Evolutionary conservation across 495 filamentous ascomycete genomes (phyloP), one percentile per base, ranked within the genome.

Genomic region (Antarctomyces pellizariae): DNA sequence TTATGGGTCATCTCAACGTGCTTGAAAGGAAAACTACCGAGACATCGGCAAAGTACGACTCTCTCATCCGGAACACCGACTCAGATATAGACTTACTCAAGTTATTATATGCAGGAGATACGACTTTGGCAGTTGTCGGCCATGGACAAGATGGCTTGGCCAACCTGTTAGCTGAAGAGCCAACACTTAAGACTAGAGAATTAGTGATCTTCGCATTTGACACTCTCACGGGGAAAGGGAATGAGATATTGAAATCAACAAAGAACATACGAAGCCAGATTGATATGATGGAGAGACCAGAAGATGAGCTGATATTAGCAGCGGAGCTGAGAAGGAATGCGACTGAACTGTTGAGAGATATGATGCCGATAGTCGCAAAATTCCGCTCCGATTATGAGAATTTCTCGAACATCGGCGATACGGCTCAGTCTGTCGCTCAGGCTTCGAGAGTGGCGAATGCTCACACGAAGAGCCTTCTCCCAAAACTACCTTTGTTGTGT

Each of bases 391-490:
- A 95, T 43, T 77, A 75, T 41, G 73, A 90, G 36, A 71, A 75
- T 43, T 67, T 80, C 3, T 49, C 77, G 10, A 59, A 60, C 4
- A 65, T 80, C 25, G 54, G 67, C 1, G 64, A 59, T 45, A 71
- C 64, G 31, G 48, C 62, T 21, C 78, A 77, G 34, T 72, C 77
- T 18, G 54, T 80, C 22, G 63, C 67, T 5, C 77, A 80, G 39
- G 72, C 71, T 8, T 90, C 82, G 16, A 80, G 80, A 45, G 74
- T 79, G 37, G 86, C 86, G 3, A 62, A 78, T 7, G 65, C 67
- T 16, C 80, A 92, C 42, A 93, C 82, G 0, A 71, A 75, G 33
- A 75, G 80, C 31, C 66, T 84, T 24, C 51, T 99, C n/a, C 86
- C 86, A 3, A 78, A 65, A 16, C 57, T 95, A 3, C 42, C 54